Evolutionary conservation across 2,329 filamentous ascomycete species (phyloP).

Genomic region (Colletotrichum lupini): DNA sequence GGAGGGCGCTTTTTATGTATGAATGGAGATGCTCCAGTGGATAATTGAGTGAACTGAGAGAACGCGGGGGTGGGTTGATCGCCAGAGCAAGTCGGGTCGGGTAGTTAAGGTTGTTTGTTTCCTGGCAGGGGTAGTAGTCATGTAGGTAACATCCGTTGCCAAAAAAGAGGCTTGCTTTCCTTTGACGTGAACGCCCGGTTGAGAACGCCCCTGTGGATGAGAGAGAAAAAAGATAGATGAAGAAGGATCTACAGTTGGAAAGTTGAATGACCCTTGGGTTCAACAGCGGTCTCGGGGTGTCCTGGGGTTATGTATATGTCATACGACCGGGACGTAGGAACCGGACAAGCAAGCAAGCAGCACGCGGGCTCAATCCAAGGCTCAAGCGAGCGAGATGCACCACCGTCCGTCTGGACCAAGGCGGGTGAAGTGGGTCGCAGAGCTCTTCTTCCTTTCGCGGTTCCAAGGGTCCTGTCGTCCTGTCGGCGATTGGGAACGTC

Average conservation of each 20-base stretch:
- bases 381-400: conserved; percentile 11
- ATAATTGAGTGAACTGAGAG: neutral
- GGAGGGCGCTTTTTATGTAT: neutral
- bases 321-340: conserved; percentile 20
- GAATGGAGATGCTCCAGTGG: neutral
- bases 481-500: conserved; percentile 1
- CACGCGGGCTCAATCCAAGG: neutral
- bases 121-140: neutral
- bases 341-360: neutral
- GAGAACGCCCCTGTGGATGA: neutral
- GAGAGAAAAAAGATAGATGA: neutral
- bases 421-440: neutral
- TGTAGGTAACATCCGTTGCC: neutral
- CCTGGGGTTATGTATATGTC: conserved; percentile 28
- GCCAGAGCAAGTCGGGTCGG: neutral
- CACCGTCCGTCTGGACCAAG: neutral
- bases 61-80: neutral
- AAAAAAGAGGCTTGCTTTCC: neutral
- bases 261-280: neutral
- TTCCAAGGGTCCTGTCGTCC: conserved; percentile 5
- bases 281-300: conserved; percentile 12
- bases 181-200: neutral
- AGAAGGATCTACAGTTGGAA: neutral
- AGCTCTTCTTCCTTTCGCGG: neutral
- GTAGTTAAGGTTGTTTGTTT: conserved; percentile 10